These are phyloP conservation scores for Candida maesae DNA, from an alignment of 805 yeast genomes.

Conservation along the genomic window DNA sequence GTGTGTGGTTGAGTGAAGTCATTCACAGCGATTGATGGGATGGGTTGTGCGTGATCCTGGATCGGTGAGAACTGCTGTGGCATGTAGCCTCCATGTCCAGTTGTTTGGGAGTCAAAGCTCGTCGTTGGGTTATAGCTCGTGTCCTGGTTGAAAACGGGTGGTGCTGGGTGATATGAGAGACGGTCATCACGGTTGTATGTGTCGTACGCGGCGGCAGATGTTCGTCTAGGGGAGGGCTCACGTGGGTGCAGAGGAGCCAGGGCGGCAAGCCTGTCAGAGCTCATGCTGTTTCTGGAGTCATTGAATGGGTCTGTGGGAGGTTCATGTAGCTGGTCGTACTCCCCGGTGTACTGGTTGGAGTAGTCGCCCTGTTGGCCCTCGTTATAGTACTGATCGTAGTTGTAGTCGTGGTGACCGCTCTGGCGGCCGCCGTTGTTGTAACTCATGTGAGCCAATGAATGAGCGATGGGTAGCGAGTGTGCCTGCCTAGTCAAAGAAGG, in stretches of 20 bases:
- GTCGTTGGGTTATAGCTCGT: conserved; percentile 8
- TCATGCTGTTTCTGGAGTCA: conserved; percentile 11
- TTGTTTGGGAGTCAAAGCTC: background rate
- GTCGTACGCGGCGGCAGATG: conserved; percentile 6
- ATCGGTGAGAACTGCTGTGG: conserved; percentile 27
- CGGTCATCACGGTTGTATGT: conserved; percentile 1
- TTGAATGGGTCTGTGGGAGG: conserved; percentile 19
- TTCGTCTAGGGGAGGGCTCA: conserved; percentile 11
- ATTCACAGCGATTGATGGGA: conserved; percentile 17
- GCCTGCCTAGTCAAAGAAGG: background rate
- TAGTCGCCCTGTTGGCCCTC: conserved; percentile 6
- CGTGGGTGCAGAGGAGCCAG: conserved; percentile 13
- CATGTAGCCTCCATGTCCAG: background rate
- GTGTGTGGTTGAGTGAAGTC: conserved; percentile 2
- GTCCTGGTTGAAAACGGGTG: background rate
- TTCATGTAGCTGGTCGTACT: conserved; percentile 13
- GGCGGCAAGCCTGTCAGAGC: conserved; percentile 11
- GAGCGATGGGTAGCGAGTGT: background rate
- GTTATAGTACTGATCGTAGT: conserved; percentile 5
- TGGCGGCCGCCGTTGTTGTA: conserved; percentile 8
- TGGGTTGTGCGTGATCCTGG: conserved; percentile 15
- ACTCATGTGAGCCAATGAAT: conserved; percentile 8
- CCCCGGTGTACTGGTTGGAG: conserved; percentile 6
- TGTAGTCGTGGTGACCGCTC: conserved; percentile 4
- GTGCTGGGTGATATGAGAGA: conserved; percentile 13